Conservation (phyloP, 1,284 basidiomycete species). For the Ganoderma leucocontextum region DNA sequence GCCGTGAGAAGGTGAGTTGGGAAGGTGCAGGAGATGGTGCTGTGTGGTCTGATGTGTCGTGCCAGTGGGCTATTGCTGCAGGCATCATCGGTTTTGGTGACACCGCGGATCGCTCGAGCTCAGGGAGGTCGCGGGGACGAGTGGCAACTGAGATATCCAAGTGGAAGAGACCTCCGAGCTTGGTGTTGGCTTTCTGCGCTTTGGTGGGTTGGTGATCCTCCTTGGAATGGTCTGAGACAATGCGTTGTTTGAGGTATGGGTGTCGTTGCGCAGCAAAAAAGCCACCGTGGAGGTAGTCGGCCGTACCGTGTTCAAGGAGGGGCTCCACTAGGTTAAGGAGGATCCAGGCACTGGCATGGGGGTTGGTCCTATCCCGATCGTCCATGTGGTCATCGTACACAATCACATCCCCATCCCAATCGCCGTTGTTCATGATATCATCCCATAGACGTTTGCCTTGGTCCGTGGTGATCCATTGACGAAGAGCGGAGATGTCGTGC, state of each 20-base stretch:
- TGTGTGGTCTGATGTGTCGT: constrained; percentile 49
- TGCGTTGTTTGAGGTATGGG: constrained; percentile 57
- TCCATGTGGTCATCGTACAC: constrained; percentile 83
- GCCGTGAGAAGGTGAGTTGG: constrained; percentile 62
- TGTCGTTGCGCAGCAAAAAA: constrained; percentile 66
- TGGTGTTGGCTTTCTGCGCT: constrained; percentile 29
- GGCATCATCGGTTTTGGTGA: constrained; percentile 51
- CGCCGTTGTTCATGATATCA: constrained; percentile 52
- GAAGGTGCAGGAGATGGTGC: constrained; percentile 74
- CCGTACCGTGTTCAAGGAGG: constrained; percentile 58
- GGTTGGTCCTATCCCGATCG: constrained; percentile 61
- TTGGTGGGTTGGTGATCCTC: constrained; percentile 37
- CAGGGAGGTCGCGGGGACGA: constrained; percentile 58
- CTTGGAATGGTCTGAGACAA: constrained; percentile 47
- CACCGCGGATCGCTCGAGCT: constrained; percentile 61
- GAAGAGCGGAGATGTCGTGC: constrained; percentile 69
- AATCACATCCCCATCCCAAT: constrained; percentile 80
- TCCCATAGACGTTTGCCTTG: constrained; percentile 76
- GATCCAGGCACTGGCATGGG: constrained; percentile 67
- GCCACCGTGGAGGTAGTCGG: constrained; percentile 76
- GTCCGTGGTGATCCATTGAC: constrained; percentile 82
- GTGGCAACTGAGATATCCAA: constrained; percentile 66
- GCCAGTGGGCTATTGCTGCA: constrained; percentile 44
- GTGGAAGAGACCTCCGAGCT: constrained; percentile 61
- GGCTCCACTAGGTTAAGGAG: constrained; percentile 67